Conservation (phyloP, 768 basidiomycete genomes). For the Tephrocybe sp. region DNA sequence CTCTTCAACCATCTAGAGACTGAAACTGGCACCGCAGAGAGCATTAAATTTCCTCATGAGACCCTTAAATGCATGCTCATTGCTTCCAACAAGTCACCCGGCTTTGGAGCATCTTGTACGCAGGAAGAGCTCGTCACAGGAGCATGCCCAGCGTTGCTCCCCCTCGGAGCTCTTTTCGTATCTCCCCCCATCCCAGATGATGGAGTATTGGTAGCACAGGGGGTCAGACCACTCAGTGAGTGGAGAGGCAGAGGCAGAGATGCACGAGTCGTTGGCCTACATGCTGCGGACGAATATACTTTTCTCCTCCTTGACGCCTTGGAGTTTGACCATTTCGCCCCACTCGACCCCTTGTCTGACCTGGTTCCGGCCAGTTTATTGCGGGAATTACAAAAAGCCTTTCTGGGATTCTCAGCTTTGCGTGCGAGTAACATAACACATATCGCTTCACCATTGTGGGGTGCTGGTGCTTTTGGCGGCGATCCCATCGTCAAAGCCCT, state of each 20-base stretch:
- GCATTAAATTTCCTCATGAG: slow-evolving; percentile 26
- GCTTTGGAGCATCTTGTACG: slow-evolving; percentile 32
- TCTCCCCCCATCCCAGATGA: slow-evolving; percentile 28
- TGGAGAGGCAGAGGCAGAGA: slow-evolving; percentile 29
- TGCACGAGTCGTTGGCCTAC: slow-evolving; percentile 14
- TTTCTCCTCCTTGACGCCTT: slow-evolving; percentile 32
- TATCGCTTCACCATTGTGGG: slow-evolving; percentile 30
- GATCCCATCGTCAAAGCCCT: slow-evolving; percentile 32
- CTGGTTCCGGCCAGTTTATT: slow-evolving; percentile 23
- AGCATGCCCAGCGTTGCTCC: slow-evolving; percentile 28
- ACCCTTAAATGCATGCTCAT: slow-evolving; percentile 24
- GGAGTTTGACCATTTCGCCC: slow-evolving; percentile 24
- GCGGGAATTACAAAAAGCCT: slow-evolving; percentile 30
- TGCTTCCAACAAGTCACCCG: slow-evolving; percentile 30
- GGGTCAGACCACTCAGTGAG: slow-evolving; percentile 19
- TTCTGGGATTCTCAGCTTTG: slow-evolving; percentile 24
- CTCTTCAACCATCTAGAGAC: slow-evolving; percentile 23
- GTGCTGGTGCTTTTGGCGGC: slow-evolving; percentile 34
- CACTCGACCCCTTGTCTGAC: slow-evolving; percentile 17
- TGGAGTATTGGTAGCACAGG: slow-evolving; percentile 23
- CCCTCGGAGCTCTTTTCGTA: slow-evolving; percentile 29
- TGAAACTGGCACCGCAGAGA: slow-evolving; percentile 18
- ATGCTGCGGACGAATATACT: slow-evolving; percentile 12
- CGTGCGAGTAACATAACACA: slow-evolving; percentile 18
- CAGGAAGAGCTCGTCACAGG: slow-evolving; percentile 33